Base-by-base conservation (phyloP, 306 rosid genomes). In the Dalbergia cultrata region DNA sequence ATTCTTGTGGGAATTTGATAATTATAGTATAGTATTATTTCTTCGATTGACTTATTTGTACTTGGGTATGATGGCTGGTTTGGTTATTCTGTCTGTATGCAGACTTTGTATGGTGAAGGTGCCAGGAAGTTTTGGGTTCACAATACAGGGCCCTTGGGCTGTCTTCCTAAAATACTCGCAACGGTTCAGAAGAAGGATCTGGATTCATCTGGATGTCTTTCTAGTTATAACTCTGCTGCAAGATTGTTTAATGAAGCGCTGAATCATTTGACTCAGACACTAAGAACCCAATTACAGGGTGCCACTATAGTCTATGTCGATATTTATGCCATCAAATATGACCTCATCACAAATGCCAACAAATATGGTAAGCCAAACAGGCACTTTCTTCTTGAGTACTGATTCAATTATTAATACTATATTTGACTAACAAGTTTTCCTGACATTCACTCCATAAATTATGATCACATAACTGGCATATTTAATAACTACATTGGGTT, bases 91-190 rank as follows among this genome's bases (percentile, higher is more conserved):
- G 37, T 63, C 17, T 65, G 34, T 50, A 21, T 87, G 81, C 85
- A 95, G 99, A 68, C 72, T 61, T 76, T 95, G 70, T 88, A 95
- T 62, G 86, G 89, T 45, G 77, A 83, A 75, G 99, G 99, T 41
- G 99, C 92, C 61, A 87, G 99, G 84, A 95, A 95, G 56, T 95
- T 95, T 82, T 95, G 99, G 98, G 52, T 95, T 67, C 99, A 95
- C 85, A 95, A 93, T 82, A 93, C 98, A 1, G 99, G 99, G 19
- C 99, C 99, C 7, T 74, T 91, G 56, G 99, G 98, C 35, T 95
- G 99, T 83, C 95, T 95, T 53, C 99, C 99, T 80, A 97, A 93
- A 26, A 69, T 91, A 61, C 87, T 95, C 8, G 65, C 94, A 9
- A n/a, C 85, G 57, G 84, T 86, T 66, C 81, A 75, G 41, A 80